phyloP scores from a whole-genome alignment of 2,329 filamentous ascomycete species.

The Fusarium veterinarium region DNA sequence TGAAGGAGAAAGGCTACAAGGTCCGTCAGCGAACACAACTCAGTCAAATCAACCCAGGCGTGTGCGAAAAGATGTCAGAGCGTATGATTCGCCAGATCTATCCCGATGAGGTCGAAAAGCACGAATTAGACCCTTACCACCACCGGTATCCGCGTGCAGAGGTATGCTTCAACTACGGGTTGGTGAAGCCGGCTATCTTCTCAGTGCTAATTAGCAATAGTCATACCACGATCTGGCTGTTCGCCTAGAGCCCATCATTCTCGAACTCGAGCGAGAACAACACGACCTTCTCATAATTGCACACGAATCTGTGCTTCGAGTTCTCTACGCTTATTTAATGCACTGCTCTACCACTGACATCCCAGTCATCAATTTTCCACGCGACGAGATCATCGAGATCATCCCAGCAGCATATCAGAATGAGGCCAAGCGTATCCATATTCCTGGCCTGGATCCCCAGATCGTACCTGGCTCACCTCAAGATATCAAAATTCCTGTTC shows the following conservation, averaged over 20 bases:
- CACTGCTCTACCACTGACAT: slow-evolving; percentile 97
- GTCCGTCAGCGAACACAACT: slow-evolving; percentile 94
- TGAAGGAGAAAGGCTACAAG: slow-evolving; percentile 84
- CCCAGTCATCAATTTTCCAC: slow-evolving; percentile 90
- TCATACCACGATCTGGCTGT: slow-evolving; percentile 99
- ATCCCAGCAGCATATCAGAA: slow-evolving; percentile 98
- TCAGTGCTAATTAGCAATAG: slow-evolving; percentile 56
- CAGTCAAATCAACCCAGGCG: slow-evolving; percentile 96
- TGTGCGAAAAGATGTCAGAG: slow-evolving; percentile 94
- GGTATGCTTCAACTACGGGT: slow-evolving; percentile 59
- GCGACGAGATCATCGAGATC: slow-evolving; percentile 98
- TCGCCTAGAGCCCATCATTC: slow-evolving; percentile 94
- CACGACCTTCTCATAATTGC: slow-evolving; percentile 98
- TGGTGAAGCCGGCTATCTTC: not conserved
- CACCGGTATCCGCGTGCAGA: slow-evolving; percentile 96
- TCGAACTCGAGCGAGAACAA: slow-evolving; percentile 95
- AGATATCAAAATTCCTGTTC: slow-evolving; percentile 82
- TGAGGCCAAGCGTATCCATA: slow-evolving; percentile 89
- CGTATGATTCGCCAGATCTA: slow-evolving; percentile 82
- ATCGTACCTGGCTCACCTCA: slow-evolving; percentile 83
- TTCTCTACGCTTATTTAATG: slow-evolving; percentile 98
- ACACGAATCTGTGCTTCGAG: slow-evolving; percentile 96
- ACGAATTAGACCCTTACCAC: slow-evolving; percentile 95
- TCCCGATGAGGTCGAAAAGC: slow-evolving; percentile 91
- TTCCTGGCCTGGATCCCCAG: slow-evolving; percentile 73